A percentile compares a stretch with the other conserved stretches of the same genome.
Evolutionary conservation across 2,329 filamentous ascomycete genomes (phyloP).

Genomic region (Colletotrichum navitas): DNA sequence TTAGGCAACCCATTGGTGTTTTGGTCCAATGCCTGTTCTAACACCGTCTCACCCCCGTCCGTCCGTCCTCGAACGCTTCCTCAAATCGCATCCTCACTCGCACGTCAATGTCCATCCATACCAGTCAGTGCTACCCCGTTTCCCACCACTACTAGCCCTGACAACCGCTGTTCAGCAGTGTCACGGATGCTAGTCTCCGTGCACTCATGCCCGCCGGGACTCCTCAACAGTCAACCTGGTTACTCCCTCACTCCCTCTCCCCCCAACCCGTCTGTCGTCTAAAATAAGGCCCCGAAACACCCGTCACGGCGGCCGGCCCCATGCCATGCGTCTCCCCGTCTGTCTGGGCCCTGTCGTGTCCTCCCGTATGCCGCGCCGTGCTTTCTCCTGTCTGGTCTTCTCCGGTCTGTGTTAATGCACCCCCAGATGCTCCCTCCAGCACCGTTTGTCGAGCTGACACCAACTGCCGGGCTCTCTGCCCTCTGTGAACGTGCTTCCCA

Average conservation of each 20-base stretch:
- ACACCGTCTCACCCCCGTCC: neutral
- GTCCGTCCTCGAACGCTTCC: neutral
- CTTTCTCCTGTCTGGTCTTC: conserved; percentile 10
- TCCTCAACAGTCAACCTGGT: conserved; percentile 31
- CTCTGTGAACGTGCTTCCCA: conserved; percentile 17
- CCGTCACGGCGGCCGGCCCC: conserved; percentile 27
- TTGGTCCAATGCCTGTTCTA: conserved; percentile 22
- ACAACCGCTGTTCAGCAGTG: conserved; percentile 26
- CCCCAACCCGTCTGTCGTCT: conserved; percentile 23
- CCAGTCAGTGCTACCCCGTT: conserved; percentile 17
- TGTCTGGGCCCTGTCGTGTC: conserved; percentile 28
- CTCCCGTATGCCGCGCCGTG: conserved; percentile 18
- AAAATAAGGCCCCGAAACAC: conserved; percentile 38
- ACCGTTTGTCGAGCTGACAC: neutral
- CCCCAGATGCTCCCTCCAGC: neutral
- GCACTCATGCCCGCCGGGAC: conserved; percentile 16
- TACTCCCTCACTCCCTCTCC: neutral
- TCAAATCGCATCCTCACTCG: neutral
- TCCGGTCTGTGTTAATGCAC: conserved; percentile 10
- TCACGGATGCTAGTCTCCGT: conserved; percentile 21
- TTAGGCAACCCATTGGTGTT: conserved; percentile 24
- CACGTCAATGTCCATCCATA: conserved; percentile 17
- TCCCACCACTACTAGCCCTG: conserved; percentile 17
- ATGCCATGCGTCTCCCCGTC: conserved; percentile 30
- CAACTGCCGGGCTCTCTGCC: neutral